Percentiles rank a stretch among this genome's conserved stretches.
phyloP scores from a whole-genome alignment of 352 stramenopile species.

The Phytophthora megakarya region DNA sequence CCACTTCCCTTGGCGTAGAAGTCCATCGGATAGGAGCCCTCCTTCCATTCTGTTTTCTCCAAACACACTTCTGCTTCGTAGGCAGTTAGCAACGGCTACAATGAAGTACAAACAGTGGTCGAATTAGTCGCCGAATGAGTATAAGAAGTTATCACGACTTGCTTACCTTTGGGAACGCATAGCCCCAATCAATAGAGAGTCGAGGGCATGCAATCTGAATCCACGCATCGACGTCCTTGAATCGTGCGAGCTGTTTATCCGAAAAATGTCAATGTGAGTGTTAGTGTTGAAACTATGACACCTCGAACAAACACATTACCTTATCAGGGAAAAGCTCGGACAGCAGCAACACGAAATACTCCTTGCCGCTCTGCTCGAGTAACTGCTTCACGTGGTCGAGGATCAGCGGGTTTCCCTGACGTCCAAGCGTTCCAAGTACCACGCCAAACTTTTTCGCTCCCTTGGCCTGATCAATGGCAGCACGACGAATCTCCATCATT shows the following conservation, averaged over 20 bases:
- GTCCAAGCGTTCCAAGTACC: slow-evolving; percentile 98
- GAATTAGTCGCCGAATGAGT: background rate
- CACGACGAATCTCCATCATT: slow-evolving; percentile 94
- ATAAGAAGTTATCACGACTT: background rate
- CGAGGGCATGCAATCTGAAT: slow-evolving; percentile 99
- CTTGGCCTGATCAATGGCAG: slow-evolving; percentile 76
- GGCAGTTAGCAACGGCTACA: slow-evolving; percentile 93
- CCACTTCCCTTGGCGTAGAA: slow-evolving; percentile 97
- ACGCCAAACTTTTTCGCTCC: slow-evolving; percentile 94
- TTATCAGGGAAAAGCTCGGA: slow-evolving; percentile 97
- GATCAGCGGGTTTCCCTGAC: slow-evolving; percentile 97
- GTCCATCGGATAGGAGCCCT: slow-evolving; percentile 98
- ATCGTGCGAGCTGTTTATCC: slow-evolving; percentile 75
- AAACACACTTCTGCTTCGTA: slow-evolving; percentile 98
- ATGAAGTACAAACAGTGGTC: background rate
- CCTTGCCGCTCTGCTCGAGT: slow-evolving; percentile 87
- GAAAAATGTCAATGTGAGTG: background rate
- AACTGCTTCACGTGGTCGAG: slow-evolving; percentile 92
- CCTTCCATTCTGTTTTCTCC: slow-evolving; percentile 85
- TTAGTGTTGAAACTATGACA: background rate
- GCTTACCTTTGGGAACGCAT: slow-evolving; percentile 92
- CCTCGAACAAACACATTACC: slow-evolving; percentile 29
- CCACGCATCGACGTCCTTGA: slow-evolving; percentile 94
- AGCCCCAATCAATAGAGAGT: slow-evolving; percentile 99
- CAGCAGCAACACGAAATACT: slow-evolving; percentile 95